These are phyloP conservation scores for Melaleuca alternifolia DNA, from an alignment of 345 rosid species.

Conservation along the genomic window DNA sequence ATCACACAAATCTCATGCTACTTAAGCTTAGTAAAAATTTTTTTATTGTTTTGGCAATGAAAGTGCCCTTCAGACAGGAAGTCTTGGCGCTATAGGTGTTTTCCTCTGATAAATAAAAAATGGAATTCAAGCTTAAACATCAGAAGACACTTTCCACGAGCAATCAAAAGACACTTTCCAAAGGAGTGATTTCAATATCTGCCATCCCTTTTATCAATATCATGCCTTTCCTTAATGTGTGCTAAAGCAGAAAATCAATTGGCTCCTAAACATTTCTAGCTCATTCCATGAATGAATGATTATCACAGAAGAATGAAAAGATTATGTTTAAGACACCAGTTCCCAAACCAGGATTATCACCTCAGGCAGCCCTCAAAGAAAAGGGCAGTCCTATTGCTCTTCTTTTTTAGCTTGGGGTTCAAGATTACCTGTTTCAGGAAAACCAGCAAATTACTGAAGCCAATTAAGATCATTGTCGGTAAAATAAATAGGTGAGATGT, in stretches of 20 bases:
- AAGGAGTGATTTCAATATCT: not conserved
- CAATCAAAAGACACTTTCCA: not conserved
- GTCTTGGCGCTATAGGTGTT: not conserved
- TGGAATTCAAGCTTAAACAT: not conserved
- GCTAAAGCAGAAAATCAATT: not conserved
- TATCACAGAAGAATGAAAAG: not conserved
- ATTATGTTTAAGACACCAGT: not conserved
- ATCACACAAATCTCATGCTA: not conserved
- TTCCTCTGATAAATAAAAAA: not conserved
- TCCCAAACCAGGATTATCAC: slow-evolving; percentile 14
- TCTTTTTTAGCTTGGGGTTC: slow-evolving; percentile 69
- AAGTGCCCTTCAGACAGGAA: not conserved
- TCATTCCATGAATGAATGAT: not conserved
- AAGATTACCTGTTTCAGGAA: slow-evolving; percentile 59
- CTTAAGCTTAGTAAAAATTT: not conserved
- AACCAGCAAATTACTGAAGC: slow-evolving; percentile 10
- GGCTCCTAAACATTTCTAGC: not conserved
- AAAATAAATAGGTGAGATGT: not conserved
- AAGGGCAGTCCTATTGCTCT: slow-evolving; percentile 48
- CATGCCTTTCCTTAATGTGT: not conserved
- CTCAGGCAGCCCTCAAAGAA: slow-evolving; percentile 87
- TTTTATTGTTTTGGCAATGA: not conserved
- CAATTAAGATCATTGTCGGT: not conserved
- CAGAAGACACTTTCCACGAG: not conserved
- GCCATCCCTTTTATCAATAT: not conserved